Evolutionary conservation across 495 filamentous ascomycete genomes (phyloP).

Genomic region (Aspergillus sclerotiicarbonarius): DNA sequence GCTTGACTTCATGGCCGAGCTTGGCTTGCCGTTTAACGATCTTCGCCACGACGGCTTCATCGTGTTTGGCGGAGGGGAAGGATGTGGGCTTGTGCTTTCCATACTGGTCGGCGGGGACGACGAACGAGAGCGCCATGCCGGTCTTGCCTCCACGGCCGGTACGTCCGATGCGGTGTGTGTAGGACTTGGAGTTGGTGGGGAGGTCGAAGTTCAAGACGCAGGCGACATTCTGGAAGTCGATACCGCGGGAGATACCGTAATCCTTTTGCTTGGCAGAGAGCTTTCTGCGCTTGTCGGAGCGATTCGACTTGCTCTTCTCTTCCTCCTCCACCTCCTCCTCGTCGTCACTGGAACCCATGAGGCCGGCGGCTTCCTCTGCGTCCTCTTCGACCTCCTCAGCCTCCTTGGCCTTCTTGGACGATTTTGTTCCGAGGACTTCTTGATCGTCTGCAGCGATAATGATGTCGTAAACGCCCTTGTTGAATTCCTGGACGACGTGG

Average conservation of each 20-base stretch:
- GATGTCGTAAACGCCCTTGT: slow-evolving; percentile 92
- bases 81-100: slow-evolving; percentile 88
- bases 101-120: slow-evolving; percentile 74
- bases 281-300: slow-evolving; percentile 60
- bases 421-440: slow-evolving; percentile 63
- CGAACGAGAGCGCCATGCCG: slow-evolving; percentile 94
- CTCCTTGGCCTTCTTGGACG: slow-evolving; percentile 17
- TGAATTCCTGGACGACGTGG: slow-evolving; percentile 96
- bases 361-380: slow-evolving; percentile 21
- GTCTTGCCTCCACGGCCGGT: slow-evolving; percentile 87
- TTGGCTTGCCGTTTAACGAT: slow-evolving; percentile 71
- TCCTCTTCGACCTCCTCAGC: slow-evolving; percentile 13
- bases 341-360: slow-evolving; percentile 27
- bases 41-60: slow-evolving; percentile 76
- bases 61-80: slow-evolving; percentile 66
- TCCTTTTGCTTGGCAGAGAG: slow-evolving; percentile 67
- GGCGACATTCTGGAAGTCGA: slow-evolving; percentile 94
- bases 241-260: slow-evolving; percentile 87
- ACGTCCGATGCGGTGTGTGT: slow-evolving; percentile 91
- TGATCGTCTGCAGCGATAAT: slow-evolving; percentile 95
- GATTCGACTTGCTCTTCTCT: slow-evolving; percentile 24
- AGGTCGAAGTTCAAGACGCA: slow-evolving; percentile 97
- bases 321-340: slow-evolving; percentile 32
- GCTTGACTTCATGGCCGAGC: slow-evolving; percentile 72
- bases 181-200: slow-evolving; percentile 82